phyloP scores from a whole-genome alignment of 2,329 filamentous ascomycete genomes.

The Aspergillus brasiliensis region DNA sequence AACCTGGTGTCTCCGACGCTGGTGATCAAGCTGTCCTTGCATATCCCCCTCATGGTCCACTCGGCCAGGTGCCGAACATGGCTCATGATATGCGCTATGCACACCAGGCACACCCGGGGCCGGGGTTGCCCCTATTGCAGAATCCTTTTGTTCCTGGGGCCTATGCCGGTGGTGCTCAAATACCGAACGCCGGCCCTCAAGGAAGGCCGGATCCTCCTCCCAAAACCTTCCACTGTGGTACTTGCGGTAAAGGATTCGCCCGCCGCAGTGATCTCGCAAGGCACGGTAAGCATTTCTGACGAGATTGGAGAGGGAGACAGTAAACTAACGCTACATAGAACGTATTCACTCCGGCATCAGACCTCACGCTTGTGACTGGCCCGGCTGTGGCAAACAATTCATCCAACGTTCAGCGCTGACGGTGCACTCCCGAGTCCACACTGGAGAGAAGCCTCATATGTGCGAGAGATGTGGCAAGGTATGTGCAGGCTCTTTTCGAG shows the following conservation, averaged over 20 bases:
- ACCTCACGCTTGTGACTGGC: conserved; percentile 89
- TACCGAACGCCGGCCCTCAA: conserved; percentile 48
- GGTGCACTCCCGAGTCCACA: conserved; percentile 93
- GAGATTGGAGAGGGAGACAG: not conserved
- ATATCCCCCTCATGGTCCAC: conserved; percentile 58
- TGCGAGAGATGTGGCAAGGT: conserved; percentile 97
- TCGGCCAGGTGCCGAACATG: conserved; percentile 54
- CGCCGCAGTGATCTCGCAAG: conserved; percentile 89
- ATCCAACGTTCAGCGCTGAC: conserved; percentile 95
- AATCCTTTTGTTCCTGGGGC: conserved; percentile 55
- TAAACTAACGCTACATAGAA: conserved; percentile 57
- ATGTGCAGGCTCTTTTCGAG: conserved; percentile 31
- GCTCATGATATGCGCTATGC: conserved; percentile 58
- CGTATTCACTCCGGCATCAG: conserved; percentile 91
- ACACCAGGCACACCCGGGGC: conserved; percentile 54
- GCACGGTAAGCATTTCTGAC: conserved; percentile 70
- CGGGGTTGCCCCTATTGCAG: conserved; percentile 57
- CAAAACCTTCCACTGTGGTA: conserved; percentile 86
- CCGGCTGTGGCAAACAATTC: conserved; percentile 90
- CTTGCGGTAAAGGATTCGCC: conserved; percentile 89
- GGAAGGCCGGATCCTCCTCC: conserved; percentile 54
- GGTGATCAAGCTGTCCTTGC: conserved; percentile 60
- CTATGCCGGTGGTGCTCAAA: conserved; percentile 50
- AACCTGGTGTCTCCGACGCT: conserved; percentile 59
- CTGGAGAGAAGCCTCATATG: conserved; percentile 97